phyloP scores from a whole-genome alignment of 768 basidiomycete species.

The Imleria badia region DNA sequence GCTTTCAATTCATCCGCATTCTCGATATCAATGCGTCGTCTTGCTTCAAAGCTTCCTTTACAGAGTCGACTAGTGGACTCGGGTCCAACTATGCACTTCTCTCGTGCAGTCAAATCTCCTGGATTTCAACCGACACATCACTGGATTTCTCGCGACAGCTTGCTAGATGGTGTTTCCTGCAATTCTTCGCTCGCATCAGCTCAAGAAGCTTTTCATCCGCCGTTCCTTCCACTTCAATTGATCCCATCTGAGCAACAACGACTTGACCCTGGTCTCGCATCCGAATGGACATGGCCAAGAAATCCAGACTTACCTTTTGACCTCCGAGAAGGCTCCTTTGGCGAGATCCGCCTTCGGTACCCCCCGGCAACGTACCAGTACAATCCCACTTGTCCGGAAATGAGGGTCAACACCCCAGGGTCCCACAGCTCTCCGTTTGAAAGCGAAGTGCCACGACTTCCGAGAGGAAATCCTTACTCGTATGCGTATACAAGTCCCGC shows the following conservation, averaged over 20 bases:
- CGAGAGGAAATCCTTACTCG: slow-evolving; percentile 9
- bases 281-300: slow-evolving; percentile 22
- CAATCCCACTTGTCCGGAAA: slow-evolving; percentile 5
- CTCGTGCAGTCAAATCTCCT: slow-evolving; percentile 10
- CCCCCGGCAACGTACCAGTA: slow-evolving; percentile 5
- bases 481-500: slow-evolving; percentile 5
- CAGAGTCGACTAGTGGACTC: slow-evolving; percentile 21
- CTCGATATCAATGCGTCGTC: slow-evolving; percentile 34
- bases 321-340: slow-evolving; percentile 3
- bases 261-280: background rate
- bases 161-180: slow-evolving; percentile 5
- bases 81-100: slow-evolving; percentile 12
- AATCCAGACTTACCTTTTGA: slow-evolving; percentile 6
- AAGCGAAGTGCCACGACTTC: slow-evolving; percentile 9
- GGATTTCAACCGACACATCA: slow-evolving; percentile 18
- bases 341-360: slow-evolving; percentile 11
- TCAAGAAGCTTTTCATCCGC: slow-evolving; percentile 31
- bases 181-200: slow-evolving; percentile 21
- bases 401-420: background rate
- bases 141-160: slow-evolving; percentile 12
- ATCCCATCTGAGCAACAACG: slow-evolving; percentile 16
- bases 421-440: slow-evolving; percentile 9
- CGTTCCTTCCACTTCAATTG: slow-evolving; percentile 26
- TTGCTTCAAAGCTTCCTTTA: slow-evolving; percentile 31
- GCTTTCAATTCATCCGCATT: slow-evolving; percentile 14